These are phyloP conservation scores for Leccinum incarnatum DNA, from an alignment of 768 basidiomycete genomes.

Conservation along the genomic window DNA sequence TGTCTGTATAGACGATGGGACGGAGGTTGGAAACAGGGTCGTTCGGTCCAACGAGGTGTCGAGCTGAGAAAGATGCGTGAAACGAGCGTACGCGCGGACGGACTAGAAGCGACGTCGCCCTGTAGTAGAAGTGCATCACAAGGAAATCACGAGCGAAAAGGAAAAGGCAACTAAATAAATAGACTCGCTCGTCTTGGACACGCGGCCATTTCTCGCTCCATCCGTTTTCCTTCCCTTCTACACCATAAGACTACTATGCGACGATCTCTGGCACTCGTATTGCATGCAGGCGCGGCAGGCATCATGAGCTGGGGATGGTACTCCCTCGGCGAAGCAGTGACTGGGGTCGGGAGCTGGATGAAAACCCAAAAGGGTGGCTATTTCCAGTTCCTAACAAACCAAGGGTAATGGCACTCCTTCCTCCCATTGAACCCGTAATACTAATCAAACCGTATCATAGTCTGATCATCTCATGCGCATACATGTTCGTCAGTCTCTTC, in stretches of 20 bases:
- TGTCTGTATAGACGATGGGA: slow-evolving; percentile 72
- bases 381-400: slow-evolving; percentile 73
- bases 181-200: background rate
- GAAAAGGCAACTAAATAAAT: background rate
- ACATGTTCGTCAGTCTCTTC: slow-evolving; percentile 39
- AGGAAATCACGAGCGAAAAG: background rate
- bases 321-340: slow-evolving; percentile 3
- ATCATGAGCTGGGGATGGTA: slow-evolving; percentile 39
- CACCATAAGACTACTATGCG: slow-evolving; percentile 8
- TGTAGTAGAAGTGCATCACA: background rate
- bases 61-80: slow-evolving; percentile 26
- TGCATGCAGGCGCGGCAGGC: slow-evolving; percentile 33
- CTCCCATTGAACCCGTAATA: background rate
- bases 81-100: background rate
- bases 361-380: slow-evolving; percentile 58
- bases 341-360: slow-evolving; percentile 32
- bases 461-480: slow-evolving; percentile 37
- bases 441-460: slow-evolving; percentile 8
- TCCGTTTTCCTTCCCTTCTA: background rate
- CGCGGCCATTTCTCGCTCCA: background rate
- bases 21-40: slow-evolving; percentile 79
- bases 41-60: slow-evolving; percentile 61
- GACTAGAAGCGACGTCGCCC: background rate
- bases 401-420: slow-evolving; percentile 44
- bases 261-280: slow-evolving; percentile 15